Conservation (phyloP, 192 early-diverging fungal genomes). For the Oehlia diaphana region DNA sequence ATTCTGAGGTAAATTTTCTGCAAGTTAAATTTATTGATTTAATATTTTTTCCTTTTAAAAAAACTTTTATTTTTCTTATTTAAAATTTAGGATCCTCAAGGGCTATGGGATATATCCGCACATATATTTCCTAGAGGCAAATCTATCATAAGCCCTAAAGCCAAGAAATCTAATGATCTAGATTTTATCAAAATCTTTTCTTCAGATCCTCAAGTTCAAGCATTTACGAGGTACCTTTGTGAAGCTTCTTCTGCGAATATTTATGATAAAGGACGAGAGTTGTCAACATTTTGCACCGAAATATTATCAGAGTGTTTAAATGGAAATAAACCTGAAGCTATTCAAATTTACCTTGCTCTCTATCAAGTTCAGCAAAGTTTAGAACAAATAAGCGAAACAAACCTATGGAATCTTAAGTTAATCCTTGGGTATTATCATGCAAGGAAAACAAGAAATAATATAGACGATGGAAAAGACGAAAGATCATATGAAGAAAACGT, state of each 20-base stretch:
- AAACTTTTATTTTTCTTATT: neutral
- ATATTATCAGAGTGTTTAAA: slow-evolving; percentile 54
- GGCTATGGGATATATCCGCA: slow-evolving; percentile 16
- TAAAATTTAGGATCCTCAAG: slow-evolving; percentile 26
- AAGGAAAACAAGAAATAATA: neutral
- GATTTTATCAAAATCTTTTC: slow-evolving; percentile 31
- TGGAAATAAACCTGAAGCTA: slow-evolving; percentile 49
- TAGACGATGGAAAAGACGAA: neutral
- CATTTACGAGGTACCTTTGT: slow-evolving; percentile 43
- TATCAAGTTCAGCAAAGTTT: slow-evolving; percentile 34
- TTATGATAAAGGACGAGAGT: slow-evolving; percentile 34
- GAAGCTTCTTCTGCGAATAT: slow-evolving; percentile 19
- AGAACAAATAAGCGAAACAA: neutral
- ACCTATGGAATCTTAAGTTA: slow-evolving; percentile 22
- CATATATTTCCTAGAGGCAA: slow-evolving; percentile 12
- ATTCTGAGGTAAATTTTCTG: slow-evolving; percentile 34
- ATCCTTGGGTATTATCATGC: slow-evolving; percentile 26
- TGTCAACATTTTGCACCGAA: slow-evolving; percentile 43
- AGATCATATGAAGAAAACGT: neutral
- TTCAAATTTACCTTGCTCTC: slow-evolving; percentile 48
- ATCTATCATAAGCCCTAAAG: neutral
- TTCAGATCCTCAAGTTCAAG: slow-evolving; percentile 39
- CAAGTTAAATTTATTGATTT: neutral
- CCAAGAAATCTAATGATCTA: neutral
- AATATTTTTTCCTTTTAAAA: neutral